These are phyloP conservation scores for Zygosaccharomyces sapae DNA, from an alignment of 1,139 yeast genomes.

Conservation along the genomic window DNA sequence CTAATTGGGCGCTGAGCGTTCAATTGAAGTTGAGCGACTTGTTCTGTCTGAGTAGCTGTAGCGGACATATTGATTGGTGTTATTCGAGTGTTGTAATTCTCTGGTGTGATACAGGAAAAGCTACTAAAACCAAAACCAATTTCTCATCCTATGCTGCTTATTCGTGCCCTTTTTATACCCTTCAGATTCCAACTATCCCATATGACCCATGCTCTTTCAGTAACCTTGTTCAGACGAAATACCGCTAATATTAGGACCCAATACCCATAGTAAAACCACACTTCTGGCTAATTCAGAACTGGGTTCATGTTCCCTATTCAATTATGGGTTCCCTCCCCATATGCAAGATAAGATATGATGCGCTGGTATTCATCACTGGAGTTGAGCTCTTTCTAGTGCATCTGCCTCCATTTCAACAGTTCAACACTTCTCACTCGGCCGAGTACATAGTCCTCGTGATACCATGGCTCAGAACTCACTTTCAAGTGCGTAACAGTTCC, in stretches of 20 bases:
- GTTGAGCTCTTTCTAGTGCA: not conserved
- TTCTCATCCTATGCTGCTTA: not conserved
- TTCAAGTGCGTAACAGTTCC: not conserved
- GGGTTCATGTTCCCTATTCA: slow-evolving; percentile 4
- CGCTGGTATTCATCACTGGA: not conserved
- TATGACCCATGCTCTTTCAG: not conserved
- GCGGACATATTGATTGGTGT: slow-evolving; percentile 14
- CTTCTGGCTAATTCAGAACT: not conserved
- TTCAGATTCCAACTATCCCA: not conserved
- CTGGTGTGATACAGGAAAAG: too few relatives aligned
- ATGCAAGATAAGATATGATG: slow-evolving; percentile 1
- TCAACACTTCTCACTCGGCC: not conserved
- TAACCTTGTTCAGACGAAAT: not conserved
- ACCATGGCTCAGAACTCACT: not conserved
- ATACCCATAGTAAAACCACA: not conserved
- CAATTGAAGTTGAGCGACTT: slow-evolving; percentile 26
- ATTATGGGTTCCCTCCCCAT: slow-evolving; percentile 3
- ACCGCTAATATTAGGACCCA: not conserved
- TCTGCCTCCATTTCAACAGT: not conserved
- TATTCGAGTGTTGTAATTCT: not conserved
- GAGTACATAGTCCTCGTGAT: not conserved
- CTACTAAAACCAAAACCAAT: not conserved
- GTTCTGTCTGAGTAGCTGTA: slow-evolving; percentile 22
- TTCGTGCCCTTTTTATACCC: not conserved
- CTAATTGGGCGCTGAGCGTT: slow-evolving; percentile 31